Evolutionary conservation across 2,329 filamentous ascomycete genomes (phyloP), one percentile per base, ranked within the genome.

Genomic region (Microsporum ferrugineum): DNA sequence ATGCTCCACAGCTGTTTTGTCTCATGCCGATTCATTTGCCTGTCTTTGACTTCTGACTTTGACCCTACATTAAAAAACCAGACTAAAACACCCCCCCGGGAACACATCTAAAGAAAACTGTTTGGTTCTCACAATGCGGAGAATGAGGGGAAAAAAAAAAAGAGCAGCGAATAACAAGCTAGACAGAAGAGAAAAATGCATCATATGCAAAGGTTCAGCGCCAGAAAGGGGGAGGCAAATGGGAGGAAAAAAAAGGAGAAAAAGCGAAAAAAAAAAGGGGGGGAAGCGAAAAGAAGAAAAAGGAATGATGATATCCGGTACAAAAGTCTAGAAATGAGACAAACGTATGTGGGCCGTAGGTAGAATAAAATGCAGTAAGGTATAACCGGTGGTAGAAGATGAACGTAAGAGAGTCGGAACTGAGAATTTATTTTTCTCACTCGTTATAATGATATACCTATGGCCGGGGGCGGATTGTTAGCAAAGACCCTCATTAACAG

Each of bases 401-500:
- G 51, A 57, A 31, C 33, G 31, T 36, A 60, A 39, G 33, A 38
- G 33, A 17, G 55, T 57, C 17, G 34, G 34, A 38, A 23, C 10
- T 17, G 31, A 29, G 33, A 29, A 53, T 31, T 8, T 2, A 14
- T 10, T 27, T 43, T 51, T 33, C 69, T 79, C 81, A 92, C 78
- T 95, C 89, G 72, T 95, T 92, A 78, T 90, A 92, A 75, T 95
- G 89, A 74, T 91, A 95, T 64, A 94, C 86, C 89, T 94, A 65
- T 10, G 51, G 36, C 38, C n/a, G 45, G 27, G 12, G 14, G 2
- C 57, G 66, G 65, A 64, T 62, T 33, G 14, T 49, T 8, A 8
- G 39, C 5, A 39, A n/a, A 5, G 8, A 23, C 17, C 17, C 17
- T 23, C 17, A 23, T 1, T 1, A 23, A 23, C 17, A 23, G 17